Conservation (phyloP, 1,284 basidiomycete genomes). For the Cryptococcus floricola region DNA sequence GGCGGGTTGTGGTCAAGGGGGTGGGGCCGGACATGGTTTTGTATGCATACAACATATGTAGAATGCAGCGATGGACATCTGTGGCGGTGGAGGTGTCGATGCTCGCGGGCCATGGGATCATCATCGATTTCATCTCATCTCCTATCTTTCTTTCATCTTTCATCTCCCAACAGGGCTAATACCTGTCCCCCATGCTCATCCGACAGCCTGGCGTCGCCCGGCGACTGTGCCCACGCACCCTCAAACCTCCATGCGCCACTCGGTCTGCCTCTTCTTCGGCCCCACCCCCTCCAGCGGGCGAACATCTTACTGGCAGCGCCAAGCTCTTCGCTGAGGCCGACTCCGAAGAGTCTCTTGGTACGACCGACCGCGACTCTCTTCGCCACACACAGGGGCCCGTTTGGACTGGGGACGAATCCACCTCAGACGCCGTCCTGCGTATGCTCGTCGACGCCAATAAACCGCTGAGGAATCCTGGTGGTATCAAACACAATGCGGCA, state of each 20-base stretch:
- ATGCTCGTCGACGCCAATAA: slow-evolving; percentile 85
- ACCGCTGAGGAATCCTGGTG: slow-evolving; percentile 57
- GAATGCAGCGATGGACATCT: too few relatives aligned
- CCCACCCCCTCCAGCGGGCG: neutral
- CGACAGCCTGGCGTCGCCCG: neutral
- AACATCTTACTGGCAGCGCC: slow-evolving; percentile 53
- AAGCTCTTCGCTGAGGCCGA: slow-evolving; percentile 69
- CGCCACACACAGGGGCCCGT: slow-evolving; percentile 45
- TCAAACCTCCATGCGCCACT: too few relatives aligned
- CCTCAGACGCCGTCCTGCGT: slow-evolving; percentile 68
- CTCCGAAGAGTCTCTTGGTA: slow-evolving; percentile 54
- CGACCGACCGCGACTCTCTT: slow-evolving; percentile 31
- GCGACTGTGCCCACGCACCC: neutral
- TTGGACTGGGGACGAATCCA: slow-evolving; percentile 72
- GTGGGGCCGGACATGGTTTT: too few relatives aligned
- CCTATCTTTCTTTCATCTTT: too few relatives aligned
- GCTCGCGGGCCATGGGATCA: too few relatives aligned
- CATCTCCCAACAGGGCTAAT: too few relatives aligned
- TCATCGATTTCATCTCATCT: too few relatives aligned
- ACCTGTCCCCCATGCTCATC: neutral
- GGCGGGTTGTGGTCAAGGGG: too few relatives aligned
- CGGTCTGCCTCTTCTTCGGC: neutral
- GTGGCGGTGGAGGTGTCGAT: too few relatives aligned
- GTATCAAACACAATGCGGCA: slow-evolving; percentile 53
- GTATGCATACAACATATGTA: too few relatives aligned